Evolutionary conservation across 371 early-diverging fungal species (phyloP).

Genomic region (Mortierella sp.): DNA sequence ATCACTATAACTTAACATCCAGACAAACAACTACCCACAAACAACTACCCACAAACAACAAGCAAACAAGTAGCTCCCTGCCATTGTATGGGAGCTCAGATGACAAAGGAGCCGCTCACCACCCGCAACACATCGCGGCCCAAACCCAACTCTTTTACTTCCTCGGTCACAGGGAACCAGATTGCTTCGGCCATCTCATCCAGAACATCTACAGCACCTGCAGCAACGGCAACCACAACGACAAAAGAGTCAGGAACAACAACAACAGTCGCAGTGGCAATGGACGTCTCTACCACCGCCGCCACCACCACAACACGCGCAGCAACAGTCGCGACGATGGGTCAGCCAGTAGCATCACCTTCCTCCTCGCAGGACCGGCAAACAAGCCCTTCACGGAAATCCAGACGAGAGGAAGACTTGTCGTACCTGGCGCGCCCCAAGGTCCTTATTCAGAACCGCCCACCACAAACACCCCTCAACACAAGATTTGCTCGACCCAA

Average conservation of each 20-base stretch:
- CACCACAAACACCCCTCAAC: constrained; percentile 20
- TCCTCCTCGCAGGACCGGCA: not conserved
- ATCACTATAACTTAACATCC: not conserved
- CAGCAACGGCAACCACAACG: not conserved
- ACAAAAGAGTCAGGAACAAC: not conserved
- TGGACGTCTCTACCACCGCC: not conserved
- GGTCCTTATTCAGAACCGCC: constrained; percentile 7
- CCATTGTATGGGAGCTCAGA: not conserved
- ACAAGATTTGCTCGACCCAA: constrained; percentile 29
- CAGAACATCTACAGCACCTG: not conserved
- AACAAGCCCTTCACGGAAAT: not conserved
- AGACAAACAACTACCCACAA: not conserved
- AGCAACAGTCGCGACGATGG: not conserved
- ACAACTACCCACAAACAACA: not conserved
- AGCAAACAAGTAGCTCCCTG: not conserved
- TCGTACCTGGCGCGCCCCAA: constrained; percentile 21
- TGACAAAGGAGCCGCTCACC: not conserved
- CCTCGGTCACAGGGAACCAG: not conserved
- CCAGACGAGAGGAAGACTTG: constrained; percentile 18
- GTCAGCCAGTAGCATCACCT: not conserved
- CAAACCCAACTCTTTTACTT: not conserved
- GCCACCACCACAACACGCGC: not conserved
- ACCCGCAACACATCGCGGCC: not conserved
- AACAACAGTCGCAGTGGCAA: not conserved
- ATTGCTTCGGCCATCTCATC: not conserved